Evolutionary conservation across 768 basidiomycete species (phyloP).

Genomic region (Tylopilus subfusipes): DNA sequence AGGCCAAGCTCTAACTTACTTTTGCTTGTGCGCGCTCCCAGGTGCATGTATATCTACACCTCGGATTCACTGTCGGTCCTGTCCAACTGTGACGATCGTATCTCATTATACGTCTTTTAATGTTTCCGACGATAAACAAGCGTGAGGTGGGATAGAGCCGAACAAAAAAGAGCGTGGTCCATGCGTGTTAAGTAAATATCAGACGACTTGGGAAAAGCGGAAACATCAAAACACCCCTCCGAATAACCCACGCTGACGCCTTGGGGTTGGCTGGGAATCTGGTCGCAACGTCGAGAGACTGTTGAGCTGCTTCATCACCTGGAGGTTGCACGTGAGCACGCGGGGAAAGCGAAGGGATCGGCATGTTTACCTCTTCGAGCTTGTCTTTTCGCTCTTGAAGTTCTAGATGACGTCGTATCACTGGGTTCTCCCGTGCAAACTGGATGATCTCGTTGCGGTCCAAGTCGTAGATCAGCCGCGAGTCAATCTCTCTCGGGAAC

Average conservation of each 20-base stretch:
- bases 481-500: slow-evolving; percentile 98
- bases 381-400: slow-evolving; percentile 97
- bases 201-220: neutral
- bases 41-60: neutral
- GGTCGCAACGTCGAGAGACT: slow-evolving; percentile 84
- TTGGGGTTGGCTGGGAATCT: slow-evolving; percentile 70
- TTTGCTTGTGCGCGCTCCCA: neutral
- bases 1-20: slow-evolving; percentile 40
- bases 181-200: neutral
- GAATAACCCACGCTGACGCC: slow-evolving; percentile 77
- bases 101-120: slow-evolving; percentile 14
- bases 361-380: slow-evolving; percentile 74
- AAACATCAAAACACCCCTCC: slow-evolving; percentile 64
- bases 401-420: slow-evolving; percentile 82
- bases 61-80: neutral
- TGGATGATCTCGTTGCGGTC: slow-evolving; percentile 83
- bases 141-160: neutral
- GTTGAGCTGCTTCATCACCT: slow-evolving; percentile 97
- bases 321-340: slow-evolving; percentile 4
- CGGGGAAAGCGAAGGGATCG: neutral
- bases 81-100: slow-evolving; percentile 12
- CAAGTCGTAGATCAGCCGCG: slow-evolving; percentile 88
- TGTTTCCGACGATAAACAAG: neutral
- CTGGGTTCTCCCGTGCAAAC: slow-evolving; percentile 95
- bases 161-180: slow-evolving; percentile 9